Evolutionary conservation across 2,329 filamentous ascomycete species (phyloP).

Genomic region (Aspergillus uvarum): DNA sequence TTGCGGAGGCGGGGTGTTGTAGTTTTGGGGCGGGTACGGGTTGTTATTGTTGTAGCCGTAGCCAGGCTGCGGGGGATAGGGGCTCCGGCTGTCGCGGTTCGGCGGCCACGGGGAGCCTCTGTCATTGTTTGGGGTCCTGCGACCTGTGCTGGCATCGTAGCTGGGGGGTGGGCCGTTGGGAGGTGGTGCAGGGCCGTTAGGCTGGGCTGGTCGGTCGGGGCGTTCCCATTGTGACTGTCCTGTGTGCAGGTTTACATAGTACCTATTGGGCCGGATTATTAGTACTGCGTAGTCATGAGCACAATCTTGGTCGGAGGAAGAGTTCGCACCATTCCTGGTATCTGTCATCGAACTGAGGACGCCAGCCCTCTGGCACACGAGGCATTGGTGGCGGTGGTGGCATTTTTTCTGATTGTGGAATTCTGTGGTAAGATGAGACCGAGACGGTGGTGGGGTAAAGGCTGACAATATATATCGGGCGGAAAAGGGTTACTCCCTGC

Average conservation of each 20-base stretch:
- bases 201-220: slow-evolving; percentile 1
- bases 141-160: neutral
- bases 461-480: no score
- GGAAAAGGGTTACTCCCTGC: no score
- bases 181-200: neutral
- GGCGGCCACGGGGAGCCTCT: neutral
- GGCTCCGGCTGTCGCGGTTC: neutral
- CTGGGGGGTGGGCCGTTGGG: neutral
- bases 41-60: slow-evolving; percentile 4
- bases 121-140: neutral
- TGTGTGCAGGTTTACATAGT: neutral
- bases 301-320: neutral
- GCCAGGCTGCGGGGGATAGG: neutral
- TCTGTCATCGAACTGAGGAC: slow-evolving; percentile 1
- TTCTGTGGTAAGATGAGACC: neutral
- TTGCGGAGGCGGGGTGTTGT: neutral
- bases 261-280: neutral
- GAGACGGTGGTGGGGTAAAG: no score
- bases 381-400: neutral
- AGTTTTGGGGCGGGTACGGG: neutral
- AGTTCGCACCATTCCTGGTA: slow-evolving; percentile 2
- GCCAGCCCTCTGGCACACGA: neutral
- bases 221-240: slow-evolving; percentile 5
- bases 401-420: neutral
- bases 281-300: neutral